A percentile compares a stretch with the other conserved stretches of the same genome.
Evolutionary conservation across 2,329 filamentous ascomycete genomes (phyloP).

Genomic region (Epichloe gansuensis): DNA sequence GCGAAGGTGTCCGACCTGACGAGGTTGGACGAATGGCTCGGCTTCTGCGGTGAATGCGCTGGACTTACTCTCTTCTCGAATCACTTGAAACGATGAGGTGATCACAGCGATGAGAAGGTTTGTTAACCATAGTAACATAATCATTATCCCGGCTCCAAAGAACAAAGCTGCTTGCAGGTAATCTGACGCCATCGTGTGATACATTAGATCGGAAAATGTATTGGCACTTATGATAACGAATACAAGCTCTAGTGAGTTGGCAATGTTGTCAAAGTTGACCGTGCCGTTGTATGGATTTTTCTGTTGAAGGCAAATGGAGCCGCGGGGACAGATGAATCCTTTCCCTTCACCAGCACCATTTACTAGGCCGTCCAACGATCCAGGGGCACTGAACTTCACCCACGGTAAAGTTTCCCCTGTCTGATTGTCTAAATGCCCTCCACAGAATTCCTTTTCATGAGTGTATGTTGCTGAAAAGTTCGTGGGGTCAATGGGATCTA

Average conservation of each 20-base stretch:
- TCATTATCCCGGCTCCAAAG: conserved; percentile 62
- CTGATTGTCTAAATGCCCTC: conserved; percentile 57
- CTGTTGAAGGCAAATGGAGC: conserved; percentile 72
- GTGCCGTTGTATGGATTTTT: conserved; percentile 71
- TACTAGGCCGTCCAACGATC: conserved; percentile 32
- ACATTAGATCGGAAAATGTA: conserved; percentile 90
- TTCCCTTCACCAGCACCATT: conserved; percentile 48
- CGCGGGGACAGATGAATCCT: conserved; percentile 75
- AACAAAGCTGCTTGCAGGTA: conserved; percentile 77
- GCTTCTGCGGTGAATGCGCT: conserved; percentile 82
- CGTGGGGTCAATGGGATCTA: conserved; percentile 47
- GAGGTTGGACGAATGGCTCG: conserved; percentile 26
- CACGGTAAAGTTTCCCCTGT: conserved; percentile 53
- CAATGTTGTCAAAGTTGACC: conserved; percentile 88
- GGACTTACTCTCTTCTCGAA: conserved; percentile 86
- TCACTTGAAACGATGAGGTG: conserved; percentile 95
- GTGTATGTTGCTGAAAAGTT: conserved; percentile 44
- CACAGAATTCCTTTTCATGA: conserved; percentile 66
- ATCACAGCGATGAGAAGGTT: conserved; percentile 94
- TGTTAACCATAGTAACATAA: conserved; percentile 92
- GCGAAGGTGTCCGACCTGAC: conserved; percentile 24
- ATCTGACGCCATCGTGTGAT: conserved; percentile 83
- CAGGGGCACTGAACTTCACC: conserved; percentile 32
- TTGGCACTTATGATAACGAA: conserved; percentile 99
- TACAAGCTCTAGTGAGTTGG: conserved; percentile 82